Base-by-base conservation (phyloP, 2,329 filamentous ascomycete species). In the Sclerotinia subarctica region DNA sequence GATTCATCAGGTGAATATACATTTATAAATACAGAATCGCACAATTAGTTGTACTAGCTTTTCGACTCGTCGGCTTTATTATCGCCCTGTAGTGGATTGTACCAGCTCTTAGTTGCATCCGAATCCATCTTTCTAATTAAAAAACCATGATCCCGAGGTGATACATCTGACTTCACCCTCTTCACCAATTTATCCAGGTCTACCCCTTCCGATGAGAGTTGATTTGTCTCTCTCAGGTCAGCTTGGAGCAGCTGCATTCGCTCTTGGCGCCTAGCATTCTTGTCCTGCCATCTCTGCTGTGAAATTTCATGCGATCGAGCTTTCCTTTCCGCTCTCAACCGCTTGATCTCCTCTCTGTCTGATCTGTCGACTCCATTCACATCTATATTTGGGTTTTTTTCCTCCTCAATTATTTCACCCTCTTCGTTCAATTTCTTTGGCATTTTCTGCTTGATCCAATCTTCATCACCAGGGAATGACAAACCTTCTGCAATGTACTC, bases 401-500 rank as follows among this genome's bases (percentile, higher is more conserved):
- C 21, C 21, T 29, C 49, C 19, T 29, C 62, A 8, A 63, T 51
- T 57, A 64, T 32, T 15, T 57, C 49, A 13, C 62, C 62, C n/a
- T 53, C 35, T 7, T 54, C 62, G 24, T 42, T 17, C 17, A 54
- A 15, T 15, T 10, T 24, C 29, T n/a, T 57, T 5, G 62, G 24
- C 10, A 7, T 64, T 54, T 53, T 64, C 13, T 57, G 35, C 7
- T 29, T 35, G 2, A 42, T 26, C 47, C 62, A 64, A 6, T 57
- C 49, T 24, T 46, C 62, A n/a, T 57, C 6, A 10, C 66, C 66
- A 19, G 66, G 66, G 52, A 64, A 68, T 8, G 35, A 24, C 38
- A 54, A 13, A 8, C 60, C 60, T 38, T 42, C 42, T 26, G 66
- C 60, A 11, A 53, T 70, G 58, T 72, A 77, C n/a, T 76, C 82